Evolutionary conservation across 2,329 filamentous ascomycete species (phyloP).

Genomic region (Pseudopithomyces maydicus): DNA sequence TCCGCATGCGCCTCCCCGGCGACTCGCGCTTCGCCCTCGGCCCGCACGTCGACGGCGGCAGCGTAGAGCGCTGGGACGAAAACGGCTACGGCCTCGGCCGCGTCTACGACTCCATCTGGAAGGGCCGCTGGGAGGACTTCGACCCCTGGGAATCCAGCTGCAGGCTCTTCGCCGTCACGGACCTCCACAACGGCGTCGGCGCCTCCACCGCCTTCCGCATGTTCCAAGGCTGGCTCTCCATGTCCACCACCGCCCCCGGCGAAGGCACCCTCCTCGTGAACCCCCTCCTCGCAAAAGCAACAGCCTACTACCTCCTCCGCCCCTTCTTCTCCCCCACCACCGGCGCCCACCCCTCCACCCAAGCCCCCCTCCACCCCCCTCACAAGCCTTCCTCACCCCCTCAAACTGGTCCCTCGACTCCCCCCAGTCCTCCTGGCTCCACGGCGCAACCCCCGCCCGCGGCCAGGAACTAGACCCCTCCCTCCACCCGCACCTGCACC

Average conservation of each 20-base stretch:
- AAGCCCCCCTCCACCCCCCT: constrained; percentile 35
- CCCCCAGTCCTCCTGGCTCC: constrained; percentile 64
- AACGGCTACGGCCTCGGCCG: constrained; percentile 65
- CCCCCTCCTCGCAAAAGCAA: constrained; percentile 75
- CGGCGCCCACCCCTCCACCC: constrained; percentile 37
- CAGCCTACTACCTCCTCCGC: constrained; percentile 78
- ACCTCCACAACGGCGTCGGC: constrained; percentile 81
- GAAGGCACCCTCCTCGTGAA: constrained; percentile 85
- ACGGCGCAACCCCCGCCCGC: constrained; percentile 71
- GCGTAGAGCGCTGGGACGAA: constrained; percentile 59
- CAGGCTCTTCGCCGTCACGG: constrained; percentile 69
- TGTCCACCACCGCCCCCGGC: constrained; percentile 72
- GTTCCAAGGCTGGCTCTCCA: constrained; percentile 87
- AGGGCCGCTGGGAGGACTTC: constrained; percentile 78
- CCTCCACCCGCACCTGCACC: constrained; percentile 72
- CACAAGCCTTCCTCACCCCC: constrained; percentile 56
- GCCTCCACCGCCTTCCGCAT: constrained; percentile 84
- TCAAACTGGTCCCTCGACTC: constrained; percentile 66
- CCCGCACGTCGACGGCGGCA: constrained; percentile 61
- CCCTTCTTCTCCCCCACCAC: constrained; percentile 74
- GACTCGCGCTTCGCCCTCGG: constrained; percentile 59
- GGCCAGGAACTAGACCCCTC: constrained; percentile 69
- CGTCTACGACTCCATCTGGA: constrained; percentile 75
- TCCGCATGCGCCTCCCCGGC: constrained; percentile 61
- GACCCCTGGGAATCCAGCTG: constrained; percentile 80